Evolutionary conservation across 352 stramenopile genomes (phyloP), one percentile per base, ranked within the genome.

Genomic region (Pythium diclinum): DNA sequence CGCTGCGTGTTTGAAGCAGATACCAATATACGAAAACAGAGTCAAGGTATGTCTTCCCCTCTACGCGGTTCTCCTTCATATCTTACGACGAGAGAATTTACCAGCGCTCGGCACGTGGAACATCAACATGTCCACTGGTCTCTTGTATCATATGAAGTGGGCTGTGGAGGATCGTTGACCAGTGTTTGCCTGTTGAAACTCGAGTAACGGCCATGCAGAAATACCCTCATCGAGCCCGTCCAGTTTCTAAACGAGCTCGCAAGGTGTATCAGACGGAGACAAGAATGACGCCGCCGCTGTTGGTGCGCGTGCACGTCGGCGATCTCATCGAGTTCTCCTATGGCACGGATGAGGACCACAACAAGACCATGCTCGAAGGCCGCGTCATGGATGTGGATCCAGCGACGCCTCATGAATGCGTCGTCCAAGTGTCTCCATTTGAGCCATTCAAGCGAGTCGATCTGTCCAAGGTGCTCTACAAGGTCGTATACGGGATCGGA

Each of bases 291-390:
- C 59, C 51, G 28, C 6, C 25, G 14, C 30, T 9, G 2, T 6
- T n/a, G 3, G 23, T 71, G 21, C 32, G 38, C 0, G 51, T 57
- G 21, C 64, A 56, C 32, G 66, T 83, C 19, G 79, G 79, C 14
- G 75, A 88, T 48, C 58, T 73, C 46, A 70, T 88, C 61, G 79
- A 86, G 58, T 83, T 83, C 44, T 68, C 69, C 16, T 25, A 33
- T 17, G 4, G 46, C 52, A 17, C 47, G n/a, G 25, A 65, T 48
- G 40, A 36, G 34, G 23, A 28, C 6, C 32, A 34, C 3, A 11
- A 21, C 11, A 64, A 47, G 9, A 11, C 55, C 6, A 57, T 72
- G 23, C 71, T 49, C 6, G 53, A 63, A 34, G 75, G 60, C 3
- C 69, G 67, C 2, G 73, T 88, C 16, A 65, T 85, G 54, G 69